Base-by-base conservation (phyloP, 768 basidiomycete species). In the Suillus plorans region DNA sequence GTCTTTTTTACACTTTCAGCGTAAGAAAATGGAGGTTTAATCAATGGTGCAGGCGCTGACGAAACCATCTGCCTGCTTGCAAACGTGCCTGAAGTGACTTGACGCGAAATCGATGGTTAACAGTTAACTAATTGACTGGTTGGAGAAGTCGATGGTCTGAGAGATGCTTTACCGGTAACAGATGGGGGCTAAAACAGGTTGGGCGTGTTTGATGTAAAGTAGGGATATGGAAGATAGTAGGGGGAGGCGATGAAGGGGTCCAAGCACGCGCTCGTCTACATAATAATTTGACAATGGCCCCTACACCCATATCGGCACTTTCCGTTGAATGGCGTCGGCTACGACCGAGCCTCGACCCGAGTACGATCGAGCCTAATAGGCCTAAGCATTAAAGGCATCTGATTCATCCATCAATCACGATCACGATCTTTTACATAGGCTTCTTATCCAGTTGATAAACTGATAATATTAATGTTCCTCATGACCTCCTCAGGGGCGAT, bases 1-100 rank as follows among this genome's bases (percentile, higher is more conserved):
- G 82, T 82, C 70, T 80, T 83, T 76, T 80, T 84, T 64, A 82
- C 84, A 53, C 80, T 81, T 59, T 86, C 80, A 44, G 85, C 85
- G 68, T 89, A 89, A 36, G 88, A 89, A 58, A 86, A 80, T 63
- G 80, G 73, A 67, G 79, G 79, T 50, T 73, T 74, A 60, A 76
- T 76, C 63, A 73, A 69, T 45, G 73, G 44, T 41, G 72, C 64
- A 57, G 74, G 66, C 37, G 67, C 70, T 56, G 70, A 76, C 67
- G 74, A 78, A 69, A 71, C 68, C 76, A 76, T 76, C 45, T 57
- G 65, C 62, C 39, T 28, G 58, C 16, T 41, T 42, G 57, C 58
- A 59, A 59, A 59, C 41, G 58, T 42, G 28, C 58, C 58, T 59
- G 10, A 25, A 10, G 5, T 39, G 57, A 25, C 58, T 37, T 20